Percentiles rank a stretch among this genome's conserved stretches.
phyloP scores from a whole-genome alignment of 108 stramenopile species.

The Discostella pseudostelligera region DNA sequence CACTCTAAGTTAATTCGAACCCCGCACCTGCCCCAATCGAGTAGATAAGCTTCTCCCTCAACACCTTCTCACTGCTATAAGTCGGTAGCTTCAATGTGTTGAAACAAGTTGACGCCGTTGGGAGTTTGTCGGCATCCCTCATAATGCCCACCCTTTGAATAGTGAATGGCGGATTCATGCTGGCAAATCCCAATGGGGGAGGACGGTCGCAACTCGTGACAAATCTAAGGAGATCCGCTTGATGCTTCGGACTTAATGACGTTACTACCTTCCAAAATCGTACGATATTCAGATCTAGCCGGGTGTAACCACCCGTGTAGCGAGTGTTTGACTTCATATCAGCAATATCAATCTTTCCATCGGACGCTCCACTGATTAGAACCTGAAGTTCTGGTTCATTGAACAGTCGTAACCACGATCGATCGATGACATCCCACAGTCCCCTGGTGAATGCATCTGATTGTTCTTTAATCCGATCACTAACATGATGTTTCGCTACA shows the following conservation, averaged over 20 bases:
- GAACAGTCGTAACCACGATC: conserved; percentile 89
- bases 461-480: conserved; percentile 87
- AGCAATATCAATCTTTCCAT: conserved; percentile 85
- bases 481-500: conserved; percentile 94
- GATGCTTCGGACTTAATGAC: conserved; percentile 73
- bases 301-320: conserved; percentile 90
- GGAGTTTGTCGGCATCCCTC: conserved; percentile 88
- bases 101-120: conserved; percentile 97
- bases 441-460: conserved; percentile 94
- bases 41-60: conserved; percentile 76
- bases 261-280: conserved; percentile 92
- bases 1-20: conserved; percentile 83
- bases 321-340: conserved; percentile 88
- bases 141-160: conserved; percentile 90
- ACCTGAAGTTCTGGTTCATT: conserved; percentile 96
- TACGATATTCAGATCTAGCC: conserved; percentile 72
- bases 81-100: conserved; percentile 98
- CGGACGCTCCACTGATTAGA: conserved; percentile 84
- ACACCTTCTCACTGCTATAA: conserved; percentile 91
- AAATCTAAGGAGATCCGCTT: conserved; percentile 91
- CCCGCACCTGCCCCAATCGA: conserved; percentile 88
- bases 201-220: conserved; percentile 96
- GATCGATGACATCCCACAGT: conserved; percentile 91
- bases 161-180: conserved; percentile 95
- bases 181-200: conserved; percentile 95